Evolutionary conservation across 2,329 filamentous ascomycete species (phyloP).

Genomic region (Penicillium sp.): DNA sequence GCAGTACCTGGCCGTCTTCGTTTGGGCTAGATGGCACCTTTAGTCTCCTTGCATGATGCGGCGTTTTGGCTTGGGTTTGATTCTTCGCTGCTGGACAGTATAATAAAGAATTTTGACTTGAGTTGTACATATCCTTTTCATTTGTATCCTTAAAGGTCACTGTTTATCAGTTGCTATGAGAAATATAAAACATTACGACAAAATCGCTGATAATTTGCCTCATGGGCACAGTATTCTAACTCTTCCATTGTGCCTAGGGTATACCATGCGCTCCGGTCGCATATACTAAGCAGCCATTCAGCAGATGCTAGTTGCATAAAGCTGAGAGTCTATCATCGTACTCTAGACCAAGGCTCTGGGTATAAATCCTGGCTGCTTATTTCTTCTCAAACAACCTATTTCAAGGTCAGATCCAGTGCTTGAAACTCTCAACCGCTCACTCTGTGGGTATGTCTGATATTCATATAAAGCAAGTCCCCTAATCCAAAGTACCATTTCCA

Average conservation of each 20-base stretch:
- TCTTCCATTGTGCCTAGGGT: not conserved
- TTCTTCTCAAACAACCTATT: no score
- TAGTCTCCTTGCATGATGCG: conserved; percentile 5
- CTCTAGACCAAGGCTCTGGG: no score
- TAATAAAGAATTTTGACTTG: conserved; percentile 15
- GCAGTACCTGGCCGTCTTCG: conserved; percentile 41
- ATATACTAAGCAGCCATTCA: no score
- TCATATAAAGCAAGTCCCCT: not conserved
- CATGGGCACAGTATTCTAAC: not conserved
- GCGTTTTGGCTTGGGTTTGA: conserved; percentile 9
- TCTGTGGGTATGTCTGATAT: no score
- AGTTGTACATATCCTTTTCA: conserved; percentile 18
- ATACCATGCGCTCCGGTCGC: no score
- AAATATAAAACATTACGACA: not conserved
- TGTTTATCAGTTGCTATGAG: not conserved
- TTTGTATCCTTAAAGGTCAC: not conserved
- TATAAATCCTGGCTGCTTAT: no score
- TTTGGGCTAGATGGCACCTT: conserved; percentile 29
- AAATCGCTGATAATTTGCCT: not conserved
- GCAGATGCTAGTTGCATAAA: no score
- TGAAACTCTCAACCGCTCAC: no score
- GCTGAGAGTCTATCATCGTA: no score
- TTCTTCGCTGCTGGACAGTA: conserved; percentile 23
- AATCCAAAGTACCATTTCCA: not conserved
- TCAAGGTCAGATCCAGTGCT: no score